These are phyloP conservation scores for Solanum piurae DNA, from an alignment of 257 asterid genomes.

Conservation along the genomic window DNA sequence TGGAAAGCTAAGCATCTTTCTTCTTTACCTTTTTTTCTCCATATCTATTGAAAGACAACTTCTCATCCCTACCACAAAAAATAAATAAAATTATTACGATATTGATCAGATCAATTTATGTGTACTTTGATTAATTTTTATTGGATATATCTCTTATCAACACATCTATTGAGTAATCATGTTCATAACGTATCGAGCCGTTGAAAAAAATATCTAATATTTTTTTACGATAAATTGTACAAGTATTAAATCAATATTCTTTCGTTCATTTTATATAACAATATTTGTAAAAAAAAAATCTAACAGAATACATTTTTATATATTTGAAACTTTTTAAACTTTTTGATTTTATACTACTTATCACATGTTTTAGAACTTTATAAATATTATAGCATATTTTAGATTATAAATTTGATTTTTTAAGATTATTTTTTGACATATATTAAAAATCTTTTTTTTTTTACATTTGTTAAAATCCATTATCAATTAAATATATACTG, in stretches of 20 bases:
- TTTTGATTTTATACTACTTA: not conserved
- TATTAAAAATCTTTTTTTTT: too few species aligned
- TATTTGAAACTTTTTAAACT: too few species aligned
- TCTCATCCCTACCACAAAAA: not conserved
- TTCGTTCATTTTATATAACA: too few species aligned
- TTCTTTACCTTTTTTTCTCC: not conserved
- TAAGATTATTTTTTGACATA: not conserved
- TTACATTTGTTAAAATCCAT: not conserved
- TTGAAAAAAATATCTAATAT: not conserved
- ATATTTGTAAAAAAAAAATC: not conserved
- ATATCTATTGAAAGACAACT: not conserved
- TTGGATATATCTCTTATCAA: not conserved
- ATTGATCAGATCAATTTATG: not conserved
- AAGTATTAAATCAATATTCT: too few species aligned
- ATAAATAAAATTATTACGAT: too few species aligned
- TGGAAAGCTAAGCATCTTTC: not conserved
- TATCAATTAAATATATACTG: too few species aligned
- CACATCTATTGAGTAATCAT: not conserved
- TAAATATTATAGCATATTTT: too few species aligned
- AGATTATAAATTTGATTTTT: too few species aligned
- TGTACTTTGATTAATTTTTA: not conserved
- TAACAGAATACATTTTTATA: not conserved
- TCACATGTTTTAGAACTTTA: not conserved
- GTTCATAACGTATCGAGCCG: rapidly evolving
- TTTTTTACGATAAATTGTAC: not conserved